Percentiles rank a stretch among this genome's conserved stretches.
Conservation (phyloP, 2,329 filamentous ascomycete genomes). For the Mycosphaerella sp. region DNA sequence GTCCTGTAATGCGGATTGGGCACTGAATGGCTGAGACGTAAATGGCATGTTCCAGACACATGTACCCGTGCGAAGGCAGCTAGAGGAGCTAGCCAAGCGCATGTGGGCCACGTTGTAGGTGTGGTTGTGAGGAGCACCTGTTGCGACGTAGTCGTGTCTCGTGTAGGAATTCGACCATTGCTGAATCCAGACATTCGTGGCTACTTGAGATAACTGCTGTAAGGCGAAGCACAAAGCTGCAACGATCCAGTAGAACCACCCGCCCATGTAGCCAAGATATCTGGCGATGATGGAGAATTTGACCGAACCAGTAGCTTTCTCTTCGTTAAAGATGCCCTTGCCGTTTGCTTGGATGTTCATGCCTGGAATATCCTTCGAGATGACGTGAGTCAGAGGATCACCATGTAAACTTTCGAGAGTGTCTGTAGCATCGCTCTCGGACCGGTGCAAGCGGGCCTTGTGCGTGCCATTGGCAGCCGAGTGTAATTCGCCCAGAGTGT, state of each 20-base stretch:
- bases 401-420: constrained; percentile 35
- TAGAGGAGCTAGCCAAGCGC: constrained; percentile 39
- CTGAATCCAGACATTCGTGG: constrained; percentile 89
- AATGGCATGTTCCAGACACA: constrained; percentile 44
- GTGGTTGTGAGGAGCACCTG: constrained; percentile 8
- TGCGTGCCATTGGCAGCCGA: constrained; percentile 38
- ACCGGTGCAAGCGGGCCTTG: constrained; percentile 41
- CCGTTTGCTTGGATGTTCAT: constrained; percentile 35
- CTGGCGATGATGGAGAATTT: constrained; percentile 80
- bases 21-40: constrained; percentile 16
- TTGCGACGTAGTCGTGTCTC: constrained; percentile 40
- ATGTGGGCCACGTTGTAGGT: constrained; percentile 40
- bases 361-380: constrained; percentile 36
- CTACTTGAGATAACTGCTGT: constrained; percentile 80
- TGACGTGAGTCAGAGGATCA: constrained; percentile 45
- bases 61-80: constrained; percentile 46
- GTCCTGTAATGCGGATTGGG: constrained; percentile 13
- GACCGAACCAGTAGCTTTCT: constrained; percentile 78
- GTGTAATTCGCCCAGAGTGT: constrained; percentile 29
- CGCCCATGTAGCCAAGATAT: constrained; percentile 87
- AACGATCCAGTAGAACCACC: constrained; percentile 88
- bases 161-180: constrained; percentile 88
- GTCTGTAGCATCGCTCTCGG: constrained; percentile 27
- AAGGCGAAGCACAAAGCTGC: constrained; percentile 68
- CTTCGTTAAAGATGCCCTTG: constrained; percentile 57